Percentiles rank a stretch among this genome's conserved stretches.
These are phyloP conservation scores for Camelina laxa DNA, from an alignment of 345 rosid genomes.

Conservation along the genomic window DNA sequence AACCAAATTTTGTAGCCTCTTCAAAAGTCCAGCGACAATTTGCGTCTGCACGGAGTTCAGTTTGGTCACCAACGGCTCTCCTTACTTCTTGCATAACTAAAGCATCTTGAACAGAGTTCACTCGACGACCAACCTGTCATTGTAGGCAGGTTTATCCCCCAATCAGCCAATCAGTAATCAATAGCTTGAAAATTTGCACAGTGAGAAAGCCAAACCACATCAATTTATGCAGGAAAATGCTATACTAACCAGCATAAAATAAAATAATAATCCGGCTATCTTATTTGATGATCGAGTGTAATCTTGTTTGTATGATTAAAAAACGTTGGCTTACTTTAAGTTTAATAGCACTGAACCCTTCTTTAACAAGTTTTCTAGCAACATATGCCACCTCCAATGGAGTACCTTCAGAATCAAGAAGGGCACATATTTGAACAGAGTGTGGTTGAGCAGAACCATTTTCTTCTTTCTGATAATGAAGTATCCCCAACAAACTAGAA, in stretches of 20 bases:
- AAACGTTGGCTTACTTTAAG: conserved; percentile 65
- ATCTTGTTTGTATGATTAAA: conserved; percentile 15
- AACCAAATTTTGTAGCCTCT: conserved; percentile 73
- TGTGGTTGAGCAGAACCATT: conserved; percentile 51
- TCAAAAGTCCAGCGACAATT: conserved; percentile 86
- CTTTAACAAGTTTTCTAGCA: conserved; percentile 69
- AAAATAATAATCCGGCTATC: conserved; percentile 4
- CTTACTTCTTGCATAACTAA: conserved; percentile 78
- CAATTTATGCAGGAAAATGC: conserved; percentile 16
- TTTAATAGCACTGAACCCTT: conserved; percentile 86
- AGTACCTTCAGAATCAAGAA: conserved; percentile 76
- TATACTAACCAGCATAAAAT: conserved; percentile 3
- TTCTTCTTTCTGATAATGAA: conserved; percentile 46
- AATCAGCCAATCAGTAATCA: conserved; percentile 33
- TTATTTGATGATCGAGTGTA: conserved; percentile 31
- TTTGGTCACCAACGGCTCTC: conserved; percentile 62
- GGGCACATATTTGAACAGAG: conserved; percentile 76
- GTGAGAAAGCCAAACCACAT: conserved; percentile 24
- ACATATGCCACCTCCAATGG: conserved; percentile 72
- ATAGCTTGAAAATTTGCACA: conserved; percentile 13
- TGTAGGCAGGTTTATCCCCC: conserved; percentile 38
- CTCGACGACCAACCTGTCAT: conserved; percentile 80
- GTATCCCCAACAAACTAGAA: conserved; percentile 59
- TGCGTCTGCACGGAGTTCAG: conserved; percentile 93
- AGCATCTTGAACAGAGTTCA: conserved; percentile 78